A percentile compares a stretch with the other conserved stretches of the same genome.
These are phyloP conservation scores for Fusarium illudens DNA, from an alignment of 2,329 filamentous ascomycete genomes.

Conservation along the genomic window DNA sequence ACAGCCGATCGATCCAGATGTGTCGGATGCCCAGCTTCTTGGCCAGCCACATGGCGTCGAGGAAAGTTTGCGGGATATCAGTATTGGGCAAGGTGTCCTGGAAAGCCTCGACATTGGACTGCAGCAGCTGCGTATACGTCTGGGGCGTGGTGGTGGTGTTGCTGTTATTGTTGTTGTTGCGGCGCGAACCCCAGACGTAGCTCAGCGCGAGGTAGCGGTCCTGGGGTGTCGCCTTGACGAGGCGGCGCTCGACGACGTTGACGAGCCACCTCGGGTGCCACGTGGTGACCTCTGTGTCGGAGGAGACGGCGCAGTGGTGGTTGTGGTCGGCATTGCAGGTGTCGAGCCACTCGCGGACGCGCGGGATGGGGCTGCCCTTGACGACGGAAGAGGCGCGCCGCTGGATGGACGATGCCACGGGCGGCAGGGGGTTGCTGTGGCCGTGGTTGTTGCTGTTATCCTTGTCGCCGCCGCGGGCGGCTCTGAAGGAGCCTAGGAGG, in stretches of 20 bases:
- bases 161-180: constrained; percentile 23
- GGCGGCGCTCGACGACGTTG: constrained; percentile 50
- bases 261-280: constrained; percentile 54
- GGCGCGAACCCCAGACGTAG: constrained; percentile 54
- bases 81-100: constrained; percentile 49
- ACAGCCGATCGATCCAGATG: constrained; percentile 58
- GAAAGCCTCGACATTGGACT: constrained; percentile 49
- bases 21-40: constrained; percentile 54
- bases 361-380: constrained; percentile 49
- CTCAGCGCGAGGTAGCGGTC: constrained; percentile 57
- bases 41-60: constrained; percentile 56
- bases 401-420: constrained; percentile 36
- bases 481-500: constrained; percentile 47
- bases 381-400: constrained; percentile 46
- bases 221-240: constrained; percentile 50
- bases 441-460: constrained; percentile 7
- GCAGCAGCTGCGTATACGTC: constrained; percentile 45
- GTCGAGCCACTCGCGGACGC: constrained; percentile 55
- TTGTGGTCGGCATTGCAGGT: constrained; percentile 53
- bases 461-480: constrained; percentile 45
- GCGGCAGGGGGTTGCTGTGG: constrained; percentile 12
- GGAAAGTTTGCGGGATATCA: constrained; percentile 52
- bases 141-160: constrained; percentile 33
- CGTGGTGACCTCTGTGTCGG: constrained; percentile 40
- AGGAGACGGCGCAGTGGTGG: constrained; percentile 49